A percentile compares a stretch with the other conserved stretches of the same genome.
Conservation (phyloP, 768 basidiomycete species). For the Crepidotus variabilis region DNA sequence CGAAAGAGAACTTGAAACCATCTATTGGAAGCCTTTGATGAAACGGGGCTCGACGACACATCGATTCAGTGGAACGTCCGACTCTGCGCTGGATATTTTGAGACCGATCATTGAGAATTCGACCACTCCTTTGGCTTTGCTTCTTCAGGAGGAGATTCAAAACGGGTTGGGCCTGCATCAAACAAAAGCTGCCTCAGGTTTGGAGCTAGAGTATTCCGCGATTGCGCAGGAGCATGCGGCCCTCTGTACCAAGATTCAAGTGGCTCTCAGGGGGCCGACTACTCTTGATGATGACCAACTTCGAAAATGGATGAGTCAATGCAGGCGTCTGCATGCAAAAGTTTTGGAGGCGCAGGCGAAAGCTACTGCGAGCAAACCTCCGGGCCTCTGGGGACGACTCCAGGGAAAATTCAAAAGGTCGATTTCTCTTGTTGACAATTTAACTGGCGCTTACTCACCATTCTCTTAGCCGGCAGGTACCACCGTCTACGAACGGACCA, state of each 20-base stretch:
- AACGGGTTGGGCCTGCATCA: not conserved
- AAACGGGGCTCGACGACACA: slow-evolving; percentile 3
- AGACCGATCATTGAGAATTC: slow-evolving; percentile 12
- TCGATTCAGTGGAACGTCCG: slow-evolving; percentile 10
- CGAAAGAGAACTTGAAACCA: slow-evolving; percentile 3
- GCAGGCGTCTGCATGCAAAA: not conserved
- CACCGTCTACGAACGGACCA: not conserved
- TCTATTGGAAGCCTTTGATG: slow-evolving; percentile 16
- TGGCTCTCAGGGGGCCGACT: not conserved
- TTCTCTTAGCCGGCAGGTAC: too few species aligned
- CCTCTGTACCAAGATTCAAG: not conserved
- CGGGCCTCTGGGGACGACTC: not conserved
- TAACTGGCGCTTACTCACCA: not conserved
- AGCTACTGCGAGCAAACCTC: not conserved
- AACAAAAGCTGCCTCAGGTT: not conserved
- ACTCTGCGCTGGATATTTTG: slow-evolving; percentile 17
- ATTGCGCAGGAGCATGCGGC: not conserved
- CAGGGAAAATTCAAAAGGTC: not conserved
- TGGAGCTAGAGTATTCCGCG: not conserved
- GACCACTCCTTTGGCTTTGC: not conserved
- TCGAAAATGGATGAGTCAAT: not conserved
- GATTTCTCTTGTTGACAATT: not conserved
- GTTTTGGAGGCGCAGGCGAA: not conserved
- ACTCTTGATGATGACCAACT: not conserved
- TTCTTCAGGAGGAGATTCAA: not conserved